Conservation (phyloP, 352 stramenopile species). For the Plasmopara viticola region DNA sequence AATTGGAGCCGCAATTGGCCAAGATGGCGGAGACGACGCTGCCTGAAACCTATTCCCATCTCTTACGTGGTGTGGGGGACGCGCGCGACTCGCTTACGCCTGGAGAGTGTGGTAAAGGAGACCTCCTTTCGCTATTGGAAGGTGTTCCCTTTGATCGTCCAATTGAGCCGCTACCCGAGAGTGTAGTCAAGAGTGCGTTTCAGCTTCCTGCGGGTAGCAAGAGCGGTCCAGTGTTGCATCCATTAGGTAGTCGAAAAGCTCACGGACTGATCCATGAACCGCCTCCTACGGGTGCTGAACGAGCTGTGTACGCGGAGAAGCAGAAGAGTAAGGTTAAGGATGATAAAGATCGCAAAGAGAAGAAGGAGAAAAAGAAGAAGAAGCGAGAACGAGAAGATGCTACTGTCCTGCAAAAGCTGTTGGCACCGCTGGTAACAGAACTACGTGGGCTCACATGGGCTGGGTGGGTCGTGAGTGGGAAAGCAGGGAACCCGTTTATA, state of each 20-base stretch:
- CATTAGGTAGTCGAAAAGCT: conserved; percentile 35
- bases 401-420: conserved; percentile 57
- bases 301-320: conserved; percentile 35
- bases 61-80: conserved; percentile 63
- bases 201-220: conserved; percentile 62
- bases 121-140: conserved; percentile 53
- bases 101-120: conserved; percentile 34
- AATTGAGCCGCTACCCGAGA: conserved; percentile 69
- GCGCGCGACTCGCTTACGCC: conserved; percentile 31
- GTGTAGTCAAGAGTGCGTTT: conserved; percentile 63
- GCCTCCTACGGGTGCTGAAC: conserved; percentile 37
- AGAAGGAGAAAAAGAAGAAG: conserved; percentile 82
- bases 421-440: conserved; percentile 63
- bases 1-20: conserved; percentile 48
- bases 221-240: conserved; percentile 44
- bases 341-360: conserved; percentile 74
- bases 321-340: conserved; percentile 49
- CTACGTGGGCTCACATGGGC: conserved; percentile 64
- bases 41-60: conserved; percentile 62
- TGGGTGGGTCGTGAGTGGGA: conserved; percentile 67
- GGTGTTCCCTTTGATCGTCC: conserved; percentile 74
- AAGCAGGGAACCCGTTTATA: conserved; percentile 71
- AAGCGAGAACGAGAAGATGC: conserved; percentile 76
- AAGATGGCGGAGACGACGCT: conserved; percentile 60
- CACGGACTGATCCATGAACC: conserved; percentile 63